Base-by-base conservation (phyloP, 345 rosid species). In the Pseudoturritis turrita region DNA sequence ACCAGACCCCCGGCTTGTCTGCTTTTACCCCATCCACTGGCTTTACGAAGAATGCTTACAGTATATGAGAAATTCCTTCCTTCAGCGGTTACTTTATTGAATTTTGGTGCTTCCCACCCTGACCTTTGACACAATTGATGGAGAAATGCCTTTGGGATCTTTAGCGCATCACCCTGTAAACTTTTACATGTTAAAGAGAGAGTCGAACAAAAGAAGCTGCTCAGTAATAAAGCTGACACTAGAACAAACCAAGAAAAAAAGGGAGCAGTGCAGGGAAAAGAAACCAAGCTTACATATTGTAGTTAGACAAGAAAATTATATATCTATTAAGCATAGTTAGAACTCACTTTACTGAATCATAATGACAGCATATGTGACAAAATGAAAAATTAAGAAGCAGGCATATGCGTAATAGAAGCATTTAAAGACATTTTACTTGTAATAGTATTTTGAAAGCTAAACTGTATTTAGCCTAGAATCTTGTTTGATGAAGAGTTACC, bases 91-190 rank as follows among this genome's bases (percentile, higher is more conserved):
- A 87, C 55, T 79, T 90, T 93, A 65, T 83, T 83, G 65, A 93
- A 93, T 72, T 90, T 93, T 11, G 98, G 98, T 60, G 98, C 96
- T 69, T 87, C 91, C 97, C 97, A 93, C 69, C 92, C 92, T 70
- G 89, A 87, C 70, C 84, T 83, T 82, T 90, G 97, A 81, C 98
- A 93, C 71, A 93, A 70, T 57, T 89, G 94, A 79, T 93, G 98
- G 63, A 93, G 91, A 75, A 89, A 80, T 63, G 97, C 97, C 77
- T 90, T 93, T 2, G 96, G 97, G 54, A 83, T 84, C 77, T 81
- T 93, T 51, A 68, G 79, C 13, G 82, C 80, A 67, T 93, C 97
- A 25, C 96, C 98, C 98, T 90, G 83, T 65, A 84, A 49, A 46
- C 6, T 19, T 47, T 49, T 53, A 23, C 25, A 31, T 21, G 21